phyloP scores from a whole-genome alignment of 2,329 filamentous ascomycete species.

The Aureobasidium sp. region DNA sequence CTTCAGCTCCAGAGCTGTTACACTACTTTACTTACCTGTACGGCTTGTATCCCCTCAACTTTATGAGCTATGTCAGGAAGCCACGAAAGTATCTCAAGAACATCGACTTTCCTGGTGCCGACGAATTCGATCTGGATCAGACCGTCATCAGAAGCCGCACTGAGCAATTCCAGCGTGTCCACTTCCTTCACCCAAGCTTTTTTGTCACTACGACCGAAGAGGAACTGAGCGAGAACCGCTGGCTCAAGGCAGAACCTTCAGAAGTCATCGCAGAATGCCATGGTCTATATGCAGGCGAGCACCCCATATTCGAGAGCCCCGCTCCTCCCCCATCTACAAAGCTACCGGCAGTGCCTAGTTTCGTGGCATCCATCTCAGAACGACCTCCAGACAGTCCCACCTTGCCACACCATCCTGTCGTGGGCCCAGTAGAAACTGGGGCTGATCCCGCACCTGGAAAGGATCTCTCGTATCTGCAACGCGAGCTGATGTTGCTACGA shows the following conservation, averaged over 20 bases:
- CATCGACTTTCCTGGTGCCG: constrained; percentile 58
- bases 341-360: constrained; percentile 35
- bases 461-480: constrained; percentile 51
- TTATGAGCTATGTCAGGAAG: constrained; percentile 78
- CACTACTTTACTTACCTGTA: constrained; percentile 78
- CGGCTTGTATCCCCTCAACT: constrained; percentile 75
- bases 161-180: constrained; percentile 62
- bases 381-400: background rate
- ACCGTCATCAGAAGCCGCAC: constrained; percentile 68
- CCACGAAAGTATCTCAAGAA: constrained; percentile 70
- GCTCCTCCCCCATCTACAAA: constrained; percentile 38
- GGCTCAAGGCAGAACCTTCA: constrained; percentile 69
- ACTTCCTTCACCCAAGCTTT: constrained; percentile 77
- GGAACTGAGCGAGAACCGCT: constrained; percentile 68
- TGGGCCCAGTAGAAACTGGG: background rate
- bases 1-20: constrained; percentile 56
- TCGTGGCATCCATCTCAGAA: constrained; percentile 21
- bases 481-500: constrained; percentile 64
- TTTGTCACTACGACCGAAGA: constrained; percentile 71
- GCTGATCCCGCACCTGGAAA: background rate
- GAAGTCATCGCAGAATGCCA: constrained; percentile 76
- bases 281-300: constrained; percentile 48
- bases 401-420: background rate
- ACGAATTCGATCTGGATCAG: constrained; percentile 70
- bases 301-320: constrained; percentile 34